These are phyloP conservation scores for Saccharomycopsis javanensis DNA, from an alignment of 805 yeast species.

Conservation along the genomic window DNA sequence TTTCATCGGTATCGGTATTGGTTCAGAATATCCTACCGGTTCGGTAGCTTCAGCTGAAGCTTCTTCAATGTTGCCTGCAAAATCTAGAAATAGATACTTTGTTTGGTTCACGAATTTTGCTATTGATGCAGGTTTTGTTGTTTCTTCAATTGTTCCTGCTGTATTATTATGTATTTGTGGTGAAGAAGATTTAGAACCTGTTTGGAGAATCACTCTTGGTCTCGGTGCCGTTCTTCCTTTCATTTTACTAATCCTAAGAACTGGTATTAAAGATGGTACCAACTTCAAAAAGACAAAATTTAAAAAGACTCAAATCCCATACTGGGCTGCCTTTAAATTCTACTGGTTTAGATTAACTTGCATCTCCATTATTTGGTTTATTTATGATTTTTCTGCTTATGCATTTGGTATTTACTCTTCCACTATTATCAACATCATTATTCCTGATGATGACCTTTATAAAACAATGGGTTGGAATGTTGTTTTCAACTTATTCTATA, in stretches of 20 bases:
- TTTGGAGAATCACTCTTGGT: constrained; percentile 89
- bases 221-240: constrained; percentile 86
- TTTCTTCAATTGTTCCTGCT: constrained; percentile 77
- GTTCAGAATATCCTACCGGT: constrained; percentile 92
- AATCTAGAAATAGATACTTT: constrained; percentile 81
- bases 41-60: constrained; percentile 93
- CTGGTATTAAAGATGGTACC: constrained; percentile 64
- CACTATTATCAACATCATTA: constrained; percentile 48
- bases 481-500: constrained; percentile 75
- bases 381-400: constrained; percentile 84
- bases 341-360: constrained; percentile 73
- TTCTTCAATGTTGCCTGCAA: constrained; percentile 65
- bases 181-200: constrained; percentile 58
- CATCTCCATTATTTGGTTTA: constrained; percentile 77
- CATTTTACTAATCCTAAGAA: constrained; percentile 64
- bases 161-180: constrained; percentile 79
- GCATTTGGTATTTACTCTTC: constrained; percentile 82
- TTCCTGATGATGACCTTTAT: constrained; percentile 54
- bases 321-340: constrained; percentile 57
- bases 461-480: constrained; percentile 88
- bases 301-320: constrained; percentile 57
- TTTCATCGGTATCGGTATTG: constrained; percentile 84
- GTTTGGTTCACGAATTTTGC: constrained; percentile 79
- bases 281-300: constrained; percentile 63
- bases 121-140: constrained; percentile 84